Evolutionary conservation across 495 filamentous ascomycete species (phyloP), one percentile per base, ranked within the genome.

Genomic region (Penicillium nucicola): DNA sequence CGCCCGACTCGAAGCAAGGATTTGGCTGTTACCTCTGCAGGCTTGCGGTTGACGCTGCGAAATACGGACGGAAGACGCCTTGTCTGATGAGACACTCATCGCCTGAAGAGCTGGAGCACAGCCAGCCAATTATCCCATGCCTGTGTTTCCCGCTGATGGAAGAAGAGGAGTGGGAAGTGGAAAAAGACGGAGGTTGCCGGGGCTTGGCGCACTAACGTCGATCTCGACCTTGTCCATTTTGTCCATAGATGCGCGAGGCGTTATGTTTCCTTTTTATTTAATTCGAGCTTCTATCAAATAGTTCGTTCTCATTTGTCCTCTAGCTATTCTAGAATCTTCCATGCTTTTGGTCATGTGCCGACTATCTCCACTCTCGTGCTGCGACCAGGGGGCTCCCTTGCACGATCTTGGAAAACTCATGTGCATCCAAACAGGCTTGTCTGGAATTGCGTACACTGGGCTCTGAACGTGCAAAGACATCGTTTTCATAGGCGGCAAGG

Each of bases 351-450:
- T 9, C 20, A 23, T 18, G 13, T 13, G 1, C 35, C 3, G 12
- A 28, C 31, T 31, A 39, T 20, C n/a, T 48, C 35, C 51, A 55
- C 14, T 35, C 23, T n/a, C 58, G 28, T 8, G 39, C 41, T 5
- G 35, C 37, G 9, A 73, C 59, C 25, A 72, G 48, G 0, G 70
- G 70, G 42, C 69, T 72, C 28, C 62, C 55, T n/a, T 69, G 58
- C 10, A 52, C 43, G 14, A 74, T 69, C 17, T 45, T 66, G 2
- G 64, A 53, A 57, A 77, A 84, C 28, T 79, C 69, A 62, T 87
- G 84, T 1, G 84, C 83, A 61, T 86, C 84, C 1, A 85, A 39
- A 56, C 83, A 85, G 1, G 83, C 84, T 54, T 77, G 76, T 4
- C 84, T 67, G 28, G 79, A 82, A 5, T 76, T 70, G 23, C 81